phyloP scores from a whole-genome alignment of 345 rosid species.

The Brassica carinata region DNA sequence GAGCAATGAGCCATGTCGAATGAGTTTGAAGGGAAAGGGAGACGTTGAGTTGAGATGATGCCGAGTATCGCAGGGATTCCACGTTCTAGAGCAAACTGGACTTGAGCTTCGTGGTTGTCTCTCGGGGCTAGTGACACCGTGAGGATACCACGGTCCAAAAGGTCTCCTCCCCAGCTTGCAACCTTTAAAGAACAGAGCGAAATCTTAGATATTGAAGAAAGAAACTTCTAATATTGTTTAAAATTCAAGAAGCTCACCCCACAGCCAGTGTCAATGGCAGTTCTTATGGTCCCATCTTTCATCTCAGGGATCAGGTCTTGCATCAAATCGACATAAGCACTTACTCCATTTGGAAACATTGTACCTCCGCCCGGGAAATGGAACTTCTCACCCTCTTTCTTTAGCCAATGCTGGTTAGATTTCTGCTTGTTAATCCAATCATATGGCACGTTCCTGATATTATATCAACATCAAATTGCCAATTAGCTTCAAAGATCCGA shows the following conservation, averaged over 20 bases:
- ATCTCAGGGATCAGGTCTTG: constrained; percentile 91
- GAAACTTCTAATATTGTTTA: background rate
- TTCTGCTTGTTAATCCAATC: constrained; percentile 97
- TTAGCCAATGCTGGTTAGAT: constrained; percentile 95
- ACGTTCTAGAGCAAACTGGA: constrained; percentile 96
- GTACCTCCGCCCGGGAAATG: constrained; percentile 97
- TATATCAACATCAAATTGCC: constrained; percentile 29
- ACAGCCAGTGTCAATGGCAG: constrained; percentile 97
- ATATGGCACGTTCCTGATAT: constrained; percentile 91
- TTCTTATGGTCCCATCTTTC: constrained; percentile 86
- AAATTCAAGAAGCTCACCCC: constrained; percentile 61
- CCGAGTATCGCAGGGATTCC: constrained; percentile 98
- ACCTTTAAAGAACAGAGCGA: constrained; percentile 53
- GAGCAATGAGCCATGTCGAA: constrained; percentile 99
- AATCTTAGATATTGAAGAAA: background rate
- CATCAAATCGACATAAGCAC: constrained; percentile 97
- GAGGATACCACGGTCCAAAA: constrained; percentile 82
- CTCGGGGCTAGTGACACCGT: constrained; percentile 96
- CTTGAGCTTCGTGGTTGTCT: constrained; percentile 99
- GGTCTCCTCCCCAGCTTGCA: constrained; percentile 99
- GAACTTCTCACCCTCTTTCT: constrained; percentile 92
- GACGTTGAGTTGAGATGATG: constrained; percentile 94
- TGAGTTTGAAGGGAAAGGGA: constrained; percentile 93
- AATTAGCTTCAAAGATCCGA: background rate
- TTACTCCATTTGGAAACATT: constrained; percentile 93